Evolutionary conservation across 2,329 filamentous ascomycete genomes (phyloP), one percentile per base, ranked within the genome.

Genomic region (Clarireedia homoeocarpa): DNA sequence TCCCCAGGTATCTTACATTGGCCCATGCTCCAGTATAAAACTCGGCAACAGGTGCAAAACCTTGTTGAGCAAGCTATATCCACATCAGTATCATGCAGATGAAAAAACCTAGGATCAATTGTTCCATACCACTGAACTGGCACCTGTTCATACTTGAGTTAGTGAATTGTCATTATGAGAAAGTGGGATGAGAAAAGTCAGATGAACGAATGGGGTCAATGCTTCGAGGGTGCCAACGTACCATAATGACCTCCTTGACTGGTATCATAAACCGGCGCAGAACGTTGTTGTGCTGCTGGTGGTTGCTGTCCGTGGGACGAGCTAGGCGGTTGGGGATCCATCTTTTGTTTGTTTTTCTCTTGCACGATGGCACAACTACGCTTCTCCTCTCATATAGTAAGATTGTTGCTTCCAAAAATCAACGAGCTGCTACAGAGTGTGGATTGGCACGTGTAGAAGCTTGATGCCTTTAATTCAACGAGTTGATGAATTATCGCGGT

Each of bases 11-110:
- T 74, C 83, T 69, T 77, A 94, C 92, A 75, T 99, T 99, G 66
- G 90, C 88, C 91, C 92, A 97, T 60, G 90, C 86, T 15, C 91
- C 91, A 1, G 89, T 92, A 73, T 96, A 97, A 56, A 96, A 82
- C 72, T 96, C 91, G 47, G 90, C 78, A 59, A 84, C 86, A n/a
- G 91, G 91, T 48, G 90, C 89, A 72, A 89, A 94, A 56, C 91
- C 91, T 74, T 90, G 86, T 46, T 86, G 84, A 49, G 91, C 89
- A 64, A 96, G 86, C 88, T 94, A 76, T 58, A 61, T 47, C 54
- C 50, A 49, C 60, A 60, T 67, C 58, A 71, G 63, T 63, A 61
- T 2, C 10, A 30, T 39, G 27, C 23, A 27, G 56, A 45, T 45
- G 23, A 40, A 50, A 58, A 54, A 20, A n/a, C 10, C 12, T 30